These are phyloP conservation scores for Oryza glumipatula DNA, from an alignment of 176 grass and related monocot genomes.

Conservation along the genomic window DNA sequence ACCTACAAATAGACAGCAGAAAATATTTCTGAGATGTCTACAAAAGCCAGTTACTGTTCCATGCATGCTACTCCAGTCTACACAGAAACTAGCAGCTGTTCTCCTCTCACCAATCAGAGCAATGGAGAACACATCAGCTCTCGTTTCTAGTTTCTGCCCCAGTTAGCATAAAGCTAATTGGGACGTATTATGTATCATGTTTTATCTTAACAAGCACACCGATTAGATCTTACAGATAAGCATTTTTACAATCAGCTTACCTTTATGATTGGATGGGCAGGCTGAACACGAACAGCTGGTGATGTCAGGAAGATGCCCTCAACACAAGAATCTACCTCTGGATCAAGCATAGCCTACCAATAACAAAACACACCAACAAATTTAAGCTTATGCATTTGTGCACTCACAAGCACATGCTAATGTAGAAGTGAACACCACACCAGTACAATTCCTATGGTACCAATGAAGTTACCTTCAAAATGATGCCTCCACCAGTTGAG, in stretches of 20 bases:
- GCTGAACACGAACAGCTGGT: conserved; percentile 80
- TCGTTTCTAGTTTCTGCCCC: background rate
- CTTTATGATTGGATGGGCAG: conserved; percentile 65
- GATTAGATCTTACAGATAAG: background rate
- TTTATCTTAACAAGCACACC: background rate
- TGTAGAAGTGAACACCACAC: background rate
- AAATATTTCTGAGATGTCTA: background rate
- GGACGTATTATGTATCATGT: no score
- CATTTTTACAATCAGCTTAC: conserved; percentile 32
- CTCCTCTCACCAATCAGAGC: no score
- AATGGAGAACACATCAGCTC: background rate
- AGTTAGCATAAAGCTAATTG: background rate
- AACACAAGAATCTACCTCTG: conserved; percentile 56
- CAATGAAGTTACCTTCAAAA: conserved; percentile 65
- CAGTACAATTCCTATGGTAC: background rate
- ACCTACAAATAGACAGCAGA: conserved; percentile 40
- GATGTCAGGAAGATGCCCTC: conserved; percentile 75
- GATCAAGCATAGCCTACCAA: conserved; percentile 73
- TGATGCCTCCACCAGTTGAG: conserved; percentile 88
- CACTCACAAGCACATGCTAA: background rate
- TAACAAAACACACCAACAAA: background rate
- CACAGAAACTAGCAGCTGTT: background rate
- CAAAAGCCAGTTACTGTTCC: background rate
- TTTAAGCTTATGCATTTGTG: background rate
- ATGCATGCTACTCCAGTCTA: no score